phyloP scores from a whole-genome alignment of 208 protist species.

The Leishmania martiniquensis region DNA sequence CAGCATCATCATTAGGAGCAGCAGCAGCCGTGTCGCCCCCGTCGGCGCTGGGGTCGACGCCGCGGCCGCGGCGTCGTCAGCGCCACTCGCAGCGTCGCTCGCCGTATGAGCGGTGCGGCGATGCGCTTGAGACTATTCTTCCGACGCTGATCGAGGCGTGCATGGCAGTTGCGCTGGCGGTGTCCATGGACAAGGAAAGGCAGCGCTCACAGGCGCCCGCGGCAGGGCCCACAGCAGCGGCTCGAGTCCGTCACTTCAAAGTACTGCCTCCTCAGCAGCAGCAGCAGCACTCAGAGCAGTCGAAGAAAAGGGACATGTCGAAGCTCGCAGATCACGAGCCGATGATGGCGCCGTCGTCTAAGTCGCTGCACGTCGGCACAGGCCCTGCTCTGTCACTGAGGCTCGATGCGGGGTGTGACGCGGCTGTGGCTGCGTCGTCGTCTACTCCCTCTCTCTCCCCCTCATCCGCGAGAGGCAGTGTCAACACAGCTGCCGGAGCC shows the following conservation, averaged over 20 bases:
- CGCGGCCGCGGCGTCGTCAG: constrained; percentile 22
- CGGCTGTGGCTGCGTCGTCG: background rate
- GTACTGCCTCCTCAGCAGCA: constrained; percentile 2
- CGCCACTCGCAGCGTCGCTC: constrained; percentile 27
- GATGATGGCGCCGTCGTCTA: background rate
- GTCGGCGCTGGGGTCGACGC: background rate
- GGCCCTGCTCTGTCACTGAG: constrained; percentile 19
- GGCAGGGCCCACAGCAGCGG: constrained; percentile 7
- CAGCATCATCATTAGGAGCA: background rate
- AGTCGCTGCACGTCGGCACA: background rate
- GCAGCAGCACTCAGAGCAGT: constrained; percentile 17
- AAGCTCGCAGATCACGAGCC: constrained; percentile 1
- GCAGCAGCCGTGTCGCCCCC: background rate
- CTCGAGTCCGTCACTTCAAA: constrained; percentile 27
- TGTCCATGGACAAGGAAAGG: constrained; percentile 37
- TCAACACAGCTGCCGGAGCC: background rate
- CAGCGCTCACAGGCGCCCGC: background rate
- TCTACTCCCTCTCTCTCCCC: background rate
- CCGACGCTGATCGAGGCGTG: constrained; percentile 40
- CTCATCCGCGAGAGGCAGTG: background rate
- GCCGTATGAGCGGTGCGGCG: constrained; percentile 31
- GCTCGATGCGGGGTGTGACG: constrained; percentile 22
- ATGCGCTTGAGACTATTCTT: constrained; percentile 34
- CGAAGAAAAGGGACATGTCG: constrained; percentile 10
- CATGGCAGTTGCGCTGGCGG: constrained; percentile 22